These are phyloP conservation scores for Zea luxurians DNA, from an alignment of 176 grass and related monocot species.

Conservation along the genomic window DNA sequence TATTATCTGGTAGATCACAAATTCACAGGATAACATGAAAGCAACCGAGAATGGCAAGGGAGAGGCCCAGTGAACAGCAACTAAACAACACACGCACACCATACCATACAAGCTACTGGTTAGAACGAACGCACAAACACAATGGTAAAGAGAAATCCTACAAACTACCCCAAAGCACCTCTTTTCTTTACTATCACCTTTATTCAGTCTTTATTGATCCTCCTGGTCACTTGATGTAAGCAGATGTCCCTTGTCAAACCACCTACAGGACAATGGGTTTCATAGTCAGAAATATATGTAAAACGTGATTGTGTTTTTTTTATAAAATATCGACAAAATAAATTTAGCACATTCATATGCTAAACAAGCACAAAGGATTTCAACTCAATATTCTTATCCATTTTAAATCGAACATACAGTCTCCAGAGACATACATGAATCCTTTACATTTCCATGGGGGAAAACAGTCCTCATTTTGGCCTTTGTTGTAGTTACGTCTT, in stretches of 20 bases:
- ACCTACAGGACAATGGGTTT: slow-evolving; percentile 26
- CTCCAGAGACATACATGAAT: not conserved
- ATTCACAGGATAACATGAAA: slow-evolving; percentile 10
- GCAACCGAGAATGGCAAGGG: not conserved
- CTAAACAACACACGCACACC: not conserved
- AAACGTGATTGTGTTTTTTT: not conserved
- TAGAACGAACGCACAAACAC: not conserved
- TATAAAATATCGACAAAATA: not conserved
- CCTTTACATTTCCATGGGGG: not conserved
- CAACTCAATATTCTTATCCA: not conserved
- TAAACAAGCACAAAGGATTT: slow-evolving; percentile 1
- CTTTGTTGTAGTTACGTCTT: too few relatives aligned
- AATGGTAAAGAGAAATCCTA: not conserved
- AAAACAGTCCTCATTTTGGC: slow-evolving; percentile 11
- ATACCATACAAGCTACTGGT: slow-evolving; percentile 7
- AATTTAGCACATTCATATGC: not conserved
- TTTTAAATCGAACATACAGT: not conserved
- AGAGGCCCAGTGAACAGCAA: not conserved
- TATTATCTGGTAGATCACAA: not conserved
- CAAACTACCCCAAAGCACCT: not conserved
- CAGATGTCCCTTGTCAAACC: slow-evolving; percentile 4
- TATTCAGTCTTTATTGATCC: not conserved
- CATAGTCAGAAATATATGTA: slow-evolving; percentile 15
- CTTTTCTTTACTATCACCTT: slow-evolving; percentile 1
- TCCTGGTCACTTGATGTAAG: slow-evolving; percentile 2